Conservation (phyloP, 306 rosid genomes). For the Medicago arabica region DNA sequence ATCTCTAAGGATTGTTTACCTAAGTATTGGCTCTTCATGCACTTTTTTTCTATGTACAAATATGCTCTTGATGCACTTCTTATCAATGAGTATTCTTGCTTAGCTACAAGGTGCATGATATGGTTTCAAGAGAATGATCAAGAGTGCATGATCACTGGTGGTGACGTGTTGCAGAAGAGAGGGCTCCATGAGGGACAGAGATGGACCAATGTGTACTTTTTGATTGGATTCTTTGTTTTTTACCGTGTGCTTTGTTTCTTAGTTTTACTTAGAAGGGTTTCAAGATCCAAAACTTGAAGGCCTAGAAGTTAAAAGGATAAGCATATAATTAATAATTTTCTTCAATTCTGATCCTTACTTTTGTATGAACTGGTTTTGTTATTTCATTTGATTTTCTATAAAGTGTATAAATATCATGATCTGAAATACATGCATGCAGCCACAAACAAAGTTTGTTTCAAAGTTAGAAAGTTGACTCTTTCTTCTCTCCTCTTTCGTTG, state of each 20-base stretch:
- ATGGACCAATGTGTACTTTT: slow-evolving; percentile 78
- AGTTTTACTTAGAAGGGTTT: slow-evolving; percentile 83
- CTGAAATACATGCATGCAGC: slow-evolving; percentile 32
- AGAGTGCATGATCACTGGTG: slow-evolving; percentile 81
- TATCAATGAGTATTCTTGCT: slow-evolving; percentile 82
- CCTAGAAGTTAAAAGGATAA: neutral
- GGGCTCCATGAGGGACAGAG: slow-evolving; percentile 68
- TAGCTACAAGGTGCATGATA: slow-evolving; percentile 66
- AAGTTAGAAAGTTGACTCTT: slow-evolving; percentile 38
- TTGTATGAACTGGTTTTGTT: slow-evolving; percentile 19
- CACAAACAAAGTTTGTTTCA: slow-evolving; percentile 33
- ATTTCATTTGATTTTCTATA: slow-evolving; percentile 14
- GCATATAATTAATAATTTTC: neutral
- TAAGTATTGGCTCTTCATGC: slow-evolving; percentile 86
- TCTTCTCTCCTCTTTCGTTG: neutral
- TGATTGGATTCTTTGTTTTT: slow-evolving; percentile 73
- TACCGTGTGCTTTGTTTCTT: slow-evolving; percentile 86
- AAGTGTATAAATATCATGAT: slow-evolving; percentile 21
- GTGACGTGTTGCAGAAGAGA: slow-evolving; percentile 66
- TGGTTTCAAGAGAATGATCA: slow-evolving; percentile 65
- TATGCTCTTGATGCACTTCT: slow-evolving; percentile 90
- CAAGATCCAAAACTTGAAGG: slow-evolving; percentile 67
- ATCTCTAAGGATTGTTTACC: slow-evolving; percentile 69
- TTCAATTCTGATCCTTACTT: slow-evolving; percentile 2
- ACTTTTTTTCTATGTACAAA: slow-evolving; percentile 85